A percentile compares a stretch with the other conserved stretches of the same genome.
Conservation (phyloP, 306 rosid genomes). For the Heteromeles arbutifolia region DNA sequence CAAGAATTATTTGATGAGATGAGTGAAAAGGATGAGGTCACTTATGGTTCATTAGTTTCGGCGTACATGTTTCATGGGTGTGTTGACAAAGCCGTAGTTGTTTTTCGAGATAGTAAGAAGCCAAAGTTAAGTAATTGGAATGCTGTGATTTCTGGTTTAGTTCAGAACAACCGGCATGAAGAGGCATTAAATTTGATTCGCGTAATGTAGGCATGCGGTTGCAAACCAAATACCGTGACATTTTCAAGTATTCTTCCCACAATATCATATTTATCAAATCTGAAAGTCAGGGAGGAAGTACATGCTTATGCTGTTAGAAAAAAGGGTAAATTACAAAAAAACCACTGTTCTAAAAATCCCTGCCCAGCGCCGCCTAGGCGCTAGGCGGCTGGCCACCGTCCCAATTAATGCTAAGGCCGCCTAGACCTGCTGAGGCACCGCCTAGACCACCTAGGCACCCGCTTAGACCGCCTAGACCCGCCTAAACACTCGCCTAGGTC, state of each 20-base stretch:
- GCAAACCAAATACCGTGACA: slow-evolving; percentile 56
- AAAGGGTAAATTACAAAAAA: no score
- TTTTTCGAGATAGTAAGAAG: slow-evolving; percentile 38
- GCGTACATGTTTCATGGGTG: slow-evolving; percentile 73
- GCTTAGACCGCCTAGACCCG: no score
- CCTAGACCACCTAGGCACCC: no score
- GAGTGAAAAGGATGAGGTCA: slow-evolving; percentile 62
- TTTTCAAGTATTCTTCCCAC: slow-evolving; percentile 65
- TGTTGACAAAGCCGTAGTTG: slow-evolving; percentile 54
- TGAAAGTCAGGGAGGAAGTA: slow-evolving; percentile 67
- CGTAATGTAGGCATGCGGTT: slow-evolving; percentile 55
- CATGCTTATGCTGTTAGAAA: slow-evolving; percentile 64
- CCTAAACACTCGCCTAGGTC: no score
- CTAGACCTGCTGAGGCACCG: no score
- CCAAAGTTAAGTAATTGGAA: slow-evolving; percentile 61
- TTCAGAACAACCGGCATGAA: slow-evolving; percentile 53
- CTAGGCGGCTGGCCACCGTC: no score
- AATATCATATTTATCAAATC: slow-evolving; percentile 43
- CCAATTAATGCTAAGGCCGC: no score
- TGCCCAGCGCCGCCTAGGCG: no score
- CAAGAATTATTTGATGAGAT: slow-evolving; percentile 55
- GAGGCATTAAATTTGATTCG: slow-evolving; percentile 39
- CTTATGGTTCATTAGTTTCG: slow-evolving; percentile 57
- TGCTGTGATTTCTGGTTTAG: slow-evolving; percentile 66
- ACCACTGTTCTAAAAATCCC: no score